Base-by-base conservation (phyloP, 148 eudicot genomes). In the Beta vulgaris region DNA sequence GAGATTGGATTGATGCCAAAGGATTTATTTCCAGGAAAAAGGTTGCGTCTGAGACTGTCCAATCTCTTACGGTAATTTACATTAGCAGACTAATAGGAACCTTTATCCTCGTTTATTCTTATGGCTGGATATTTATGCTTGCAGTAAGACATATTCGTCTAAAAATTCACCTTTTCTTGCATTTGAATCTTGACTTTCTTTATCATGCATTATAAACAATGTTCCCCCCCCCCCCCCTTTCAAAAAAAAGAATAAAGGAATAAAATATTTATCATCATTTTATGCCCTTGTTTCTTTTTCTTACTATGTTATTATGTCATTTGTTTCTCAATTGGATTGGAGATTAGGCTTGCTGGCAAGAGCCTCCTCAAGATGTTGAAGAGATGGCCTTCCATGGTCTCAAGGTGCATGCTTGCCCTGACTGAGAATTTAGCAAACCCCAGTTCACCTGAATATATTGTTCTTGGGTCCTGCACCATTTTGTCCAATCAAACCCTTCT, bases 391-490 rank as follows among this genome's bases (percentile, higher is more conserved):
- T 82, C 88, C n/a, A 83, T 89, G 85, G 81, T 87, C 78, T 88
- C 99, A 67, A 86, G 85, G 77, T 89, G 90, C 79, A 90, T 92
- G 75, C 82, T 83, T 72, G 73, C 79, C 42, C 84, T 95, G 74
- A 75, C 87, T 39, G 91, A 91, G 71, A 91, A 87, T 82, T 80
- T 95, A 74, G 75, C 83, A 79, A 76, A 88, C 67, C 83, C 94
- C 37, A 80, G 82, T 71, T 78, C 92, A 78, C 97, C 92, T 76
- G 99, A 95, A 81, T 78, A 86, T 75, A 89, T 84, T 28, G 97
- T 95, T 73, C 90, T 92, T 68, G 99, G 99, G 77, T 92, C 99
- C 66, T 95, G 99, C 86, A 82, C 94, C 60, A 88, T 95, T 65
- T 91, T 95, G 64, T 83, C 91, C 55, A 81, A 96, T 37, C 97